Conservation (phyloP, 176 grass and related monocot genomes). For the Zoysia japonica region DNA sequence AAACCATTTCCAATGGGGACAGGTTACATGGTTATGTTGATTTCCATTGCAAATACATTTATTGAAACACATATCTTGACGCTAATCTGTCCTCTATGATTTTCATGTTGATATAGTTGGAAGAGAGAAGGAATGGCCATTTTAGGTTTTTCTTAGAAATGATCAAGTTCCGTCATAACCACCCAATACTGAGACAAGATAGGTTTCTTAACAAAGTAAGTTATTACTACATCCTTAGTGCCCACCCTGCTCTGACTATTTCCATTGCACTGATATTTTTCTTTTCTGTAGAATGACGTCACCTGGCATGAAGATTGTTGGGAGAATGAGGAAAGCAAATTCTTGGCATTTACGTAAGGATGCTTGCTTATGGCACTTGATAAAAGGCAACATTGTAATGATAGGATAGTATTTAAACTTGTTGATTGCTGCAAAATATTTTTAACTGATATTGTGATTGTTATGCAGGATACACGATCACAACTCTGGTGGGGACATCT, state of each 20-base stretch:
- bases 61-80: not conserved
- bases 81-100: constrained; percentile 38
- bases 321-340: constrained; percentile 90
- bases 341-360: constrained; percentile 94
- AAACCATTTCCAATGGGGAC: constrained; percentile 93
- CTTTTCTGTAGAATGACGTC: constrained; percentile 76
- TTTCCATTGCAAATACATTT: constrained; percentile 32
- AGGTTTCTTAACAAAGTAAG: constrained; percentile 90
- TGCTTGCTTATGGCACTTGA: not conserved
- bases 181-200: constrained; percentile 60
- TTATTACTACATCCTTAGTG: constrained; percentile 16
- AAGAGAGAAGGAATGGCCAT: constrained; percentile 66
- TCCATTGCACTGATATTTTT: constrained; percentile 29
- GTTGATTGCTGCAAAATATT: not conserved
- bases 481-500: constrained; percentile 68
- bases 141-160: constrained; percentile 94
- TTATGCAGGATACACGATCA: constrained; percentile 77
- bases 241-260: not conserved
- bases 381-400: constrained; percentile 2
- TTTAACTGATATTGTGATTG: constrained; percentile 24
- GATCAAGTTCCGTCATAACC: constrained; percentile 81
- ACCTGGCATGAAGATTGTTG: constrained; percentile 91
- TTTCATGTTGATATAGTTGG: constrained; percentile 55
- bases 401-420: constrained; percentile 25
- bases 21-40: constrained; percentile 44